phyloP scores from a whole-genome alignment of 768 basidiomycete genomes.

The Phylloporus sp. region DNA sequence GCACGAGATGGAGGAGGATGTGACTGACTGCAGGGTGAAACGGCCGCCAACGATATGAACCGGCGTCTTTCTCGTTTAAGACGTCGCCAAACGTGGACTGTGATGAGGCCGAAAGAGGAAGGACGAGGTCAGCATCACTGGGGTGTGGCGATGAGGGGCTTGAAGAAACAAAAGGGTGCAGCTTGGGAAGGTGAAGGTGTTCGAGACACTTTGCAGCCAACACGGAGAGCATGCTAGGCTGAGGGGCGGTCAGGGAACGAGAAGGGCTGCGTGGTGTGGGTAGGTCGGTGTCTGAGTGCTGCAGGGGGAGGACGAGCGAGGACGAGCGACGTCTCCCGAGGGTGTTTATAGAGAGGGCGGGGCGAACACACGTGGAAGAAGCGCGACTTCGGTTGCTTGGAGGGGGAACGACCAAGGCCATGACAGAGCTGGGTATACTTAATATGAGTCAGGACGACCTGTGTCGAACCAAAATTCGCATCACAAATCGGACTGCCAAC shows the following conservation, averaged over 20 bases:
- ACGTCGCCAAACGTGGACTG: constrained; percentile 43
- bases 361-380: constrained; percentile 55
- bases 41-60: constrained; percentile 28
- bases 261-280: constrained; percentile 1
- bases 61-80: constrained; percentile 36
- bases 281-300: constrained; percentile 10
- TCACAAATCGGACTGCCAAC: constrained; percentile 22
- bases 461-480: constrained; percentile 5
- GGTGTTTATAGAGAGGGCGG: constrained; percentile 47
- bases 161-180: constrained; percentile 39
- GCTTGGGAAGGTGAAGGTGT: constrained; percentile 46
- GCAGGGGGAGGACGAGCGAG: constrained; percentile 39
- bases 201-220: constrained; percentile 50
- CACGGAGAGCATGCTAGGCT: constrained; percentile 49
- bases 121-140: constrained; percentile 41
- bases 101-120: constrained; percentile 55
- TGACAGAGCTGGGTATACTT: constrained; percentile 8
- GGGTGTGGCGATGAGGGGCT: constrained; percentile 43
- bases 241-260: constrained; percentile 14
- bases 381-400: constrained; percentile 47
- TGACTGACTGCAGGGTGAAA: constrained; percentile 35
- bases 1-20: constrained; percentile 1
- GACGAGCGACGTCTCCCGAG: constrained; percentile 55
- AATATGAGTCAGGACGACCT: background rate
- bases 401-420: constrained; percentile 38